A percentile compares a stretch with the other conserved stretches of the same genome.
These are phyloP conservation scores for Pseudohalonectria lignicola DNA, from an alignment of 2,329 filamentous ascomycete species.

Conservation along the genomic window DNA sequence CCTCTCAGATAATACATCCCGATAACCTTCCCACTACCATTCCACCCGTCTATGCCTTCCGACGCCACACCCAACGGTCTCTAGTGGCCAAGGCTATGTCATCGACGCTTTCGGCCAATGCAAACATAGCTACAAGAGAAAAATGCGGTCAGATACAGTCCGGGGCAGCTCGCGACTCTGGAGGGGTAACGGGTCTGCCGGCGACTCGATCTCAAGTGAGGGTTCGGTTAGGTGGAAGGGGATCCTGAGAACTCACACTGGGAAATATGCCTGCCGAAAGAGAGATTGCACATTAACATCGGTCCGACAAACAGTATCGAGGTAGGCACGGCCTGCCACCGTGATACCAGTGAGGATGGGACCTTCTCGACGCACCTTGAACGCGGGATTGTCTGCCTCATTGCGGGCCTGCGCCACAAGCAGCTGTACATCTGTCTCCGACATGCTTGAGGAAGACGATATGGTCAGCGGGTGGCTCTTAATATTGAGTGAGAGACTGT, in stretches of 20 bases:
- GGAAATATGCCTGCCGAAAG: constrained; percentile 46
- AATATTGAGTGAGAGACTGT: constrained; percentile 3
- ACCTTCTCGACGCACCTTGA: too few species aligned
- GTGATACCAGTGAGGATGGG: too few species aligned
- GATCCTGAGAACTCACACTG: constrained; percentile 34
- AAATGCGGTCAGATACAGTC: neutral
- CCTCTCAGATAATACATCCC: too few species aligned
- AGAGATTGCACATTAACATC: neutral
- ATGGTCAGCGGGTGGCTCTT: neutral
- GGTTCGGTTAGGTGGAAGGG: too few species aligned
- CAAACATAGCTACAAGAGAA: constrained; percentile 41
- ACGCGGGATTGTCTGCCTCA: constrained; percentile 39
- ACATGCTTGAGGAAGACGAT: constrained; percentile 32
- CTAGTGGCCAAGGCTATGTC: too few species aligned
- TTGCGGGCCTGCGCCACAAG: constrained; percentile 43
- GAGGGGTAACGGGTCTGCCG: too few species aligned
- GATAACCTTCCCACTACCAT: too few species aligned
- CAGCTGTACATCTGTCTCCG: constrained; percentile 43
- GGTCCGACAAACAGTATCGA: neutral
- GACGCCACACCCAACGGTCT: too few species aligned
- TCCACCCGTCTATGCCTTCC: too few species aligned
- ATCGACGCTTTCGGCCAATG: constrained; percentile 48
- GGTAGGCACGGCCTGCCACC: too few species aligned
- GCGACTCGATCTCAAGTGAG: too few species aligned
- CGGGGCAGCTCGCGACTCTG: too few species aligned